Evolutionary conservation across 163 green algal genomes (phyloP), one percentile per base, ranked within the genome.

Genomic region (Volvox carteri): DNA sequence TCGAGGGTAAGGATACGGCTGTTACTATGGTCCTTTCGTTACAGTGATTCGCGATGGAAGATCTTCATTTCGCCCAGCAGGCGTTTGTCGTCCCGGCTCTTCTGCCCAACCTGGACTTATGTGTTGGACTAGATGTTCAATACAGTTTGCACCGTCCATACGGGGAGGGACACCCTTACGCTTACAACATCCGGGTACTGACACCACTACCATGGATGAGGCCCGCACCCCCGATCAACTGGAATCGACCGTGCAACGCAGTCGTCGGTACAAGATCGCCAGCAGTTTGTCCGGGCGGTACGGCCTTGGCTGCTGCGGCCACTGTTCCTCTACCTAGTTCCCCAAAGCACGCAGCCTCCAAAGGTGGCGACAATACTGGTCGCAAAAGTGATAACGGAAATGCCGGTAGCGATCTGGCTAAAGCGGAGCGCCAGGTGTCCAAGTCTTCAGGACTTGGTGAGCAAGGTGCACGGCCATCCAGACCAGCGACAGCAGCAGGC

Each of bases 151-250:
- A 83, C 21, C 30, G 23, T 8, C 62, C 58, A 28, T 54, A 37
- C 6, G 39, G 48, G 21, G 35, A 48, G 1, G 30, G 23, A 8
- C 11, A 3, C 4, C 19, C 67, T 0, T 80, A 88, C 48, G 67
- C 81, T 5, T 80, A 70, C 65, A 88, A 88, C 35, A 23, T 88
- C 11, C 81, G 67, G 2, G 18, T 88, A 18, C 48, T 74, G 18
- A 88, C 7, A 28, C 8, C 28, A 25, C 54, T 4, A 23, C 2
- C 54, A 65, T 19, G 19, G 19, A 65, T 4, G 19, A 23, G 25
- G 54, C 54, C 54, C 54, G 54, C 54, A 23, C 54, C 54, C 28
- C 19, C 54, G 54, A 65, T 30, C 54, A 65, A 23, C 54, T 65
- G 54, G 54, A 65, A 65, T n/a, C 54, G 54, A 19, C 8, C 54